Base-by-base conservation (phyloP, 108 stramenopile species). In the Conticribra weissflogii region DNA sequence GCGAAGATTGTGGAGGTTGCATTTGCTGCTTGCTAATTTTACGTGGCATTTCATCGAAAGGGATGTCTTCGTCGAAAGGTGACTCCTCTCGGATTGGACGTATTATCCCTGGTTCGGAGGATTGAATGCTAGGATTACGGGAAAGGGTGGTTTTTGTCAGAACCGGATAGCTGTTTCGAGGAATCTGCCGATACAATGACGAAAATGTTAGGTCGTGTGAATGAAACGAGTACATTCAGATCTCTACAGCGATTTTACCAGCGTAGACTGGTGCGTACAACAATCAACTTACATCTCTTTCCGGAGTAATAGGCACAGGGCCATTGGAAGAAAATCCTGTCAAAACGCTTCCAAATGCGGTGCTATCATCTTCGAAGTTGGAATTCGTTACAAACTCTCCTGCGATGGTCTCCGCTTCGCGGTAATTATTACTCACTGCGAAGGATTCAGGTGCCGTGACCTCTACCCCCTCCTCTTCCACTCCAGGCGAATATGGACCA, bases 21-120 rank as follows among this genome's bases (percentile, higher is more conserved):
- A n/a, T n/a, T n/a, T n/a, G n/a, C n/a, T n/a, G n/a, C n/a, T n/a
- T n/a, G n/a, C n/a, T n/a, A n/a, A n/a, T n/a, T n/a, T n/a, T n/a
- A 46, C 8, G 29, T 16, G 47, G 66, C 19, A 36, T 41, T 55
- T 78, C 77, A 66, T 78, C 77, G 55, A 66, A 78, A 3, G 77
- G 77, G 18, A 60, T 71, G 24, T 78, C 77, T 51, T 78, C 77
- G 30, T 78, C 64, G 28, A 66, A 71, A 4, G 77, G 69, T 14
- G 56, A 21, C 4, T 71, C 70, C 56, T 66, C 70, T 22, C 59
- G 44, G 51, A 78, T 68, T 36, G 46, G 51, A 16, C 57, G 46
- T 23, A 60, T 54, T 18, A 66, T 61, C 32, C 64, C 63, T 28
- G 53, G 50, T 16, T 66, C 65, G 27, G 18, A 16, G 16, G 54